phyloP scores from a whole-genome alignment of 768 basidiomycete species.

The Russula virescens region DNA sequence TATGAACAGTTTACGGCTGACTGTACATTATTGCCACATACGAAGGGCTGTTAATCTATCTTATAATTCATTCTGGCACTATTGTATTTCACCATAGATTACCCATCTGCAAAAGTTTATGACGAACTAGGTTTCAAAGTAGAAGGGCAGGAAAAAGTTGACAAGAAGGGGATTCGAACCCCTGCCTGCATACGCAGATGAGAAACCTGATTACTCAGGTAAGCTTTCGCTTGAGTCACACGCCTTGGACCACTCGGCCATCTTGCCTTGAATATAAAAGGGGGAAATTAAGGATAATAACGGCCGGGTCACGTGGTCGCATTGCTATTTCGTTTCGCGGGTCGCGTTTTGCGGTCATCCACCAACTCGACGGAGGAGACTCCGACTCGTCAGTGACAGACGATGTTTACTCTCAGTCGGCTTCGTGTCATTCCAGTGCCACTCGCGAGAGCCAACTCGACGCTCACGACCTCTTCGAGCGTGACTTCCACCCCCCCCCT shows the following conservation, averaged over 20 bases:
- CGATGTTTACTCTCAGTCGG: conserved; percentile 20
- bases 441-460: conserved; percentile 20
- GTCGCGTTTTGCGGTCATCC: no score
- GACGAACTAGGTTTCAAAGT: no score
- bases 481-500: neutral
- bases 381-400: no score
- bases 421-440: conserved; percentile 9
- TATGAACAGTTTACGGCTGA: neutral
- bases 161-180: conserved; percentile 32
- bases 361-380: no score
- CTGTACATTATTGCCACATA: neutral
- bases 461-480: neutral
- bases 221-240: conserved; percentile 31
- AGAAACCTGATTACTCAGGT: conserved; percentile 27
- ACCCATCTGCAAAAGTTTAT: no score
- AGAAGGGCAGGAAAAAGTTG: conserved; percentile 10
- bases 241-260: conserved; percentile 32
- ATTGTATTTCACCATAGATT: no score
- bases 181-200: conserved; percentile 28
- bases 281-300: neutral
- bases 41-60: neutral
- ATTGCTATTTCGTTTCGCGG: no score
- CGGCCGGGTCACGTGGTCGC: neutral
- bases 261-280: conserved; percentile 12
- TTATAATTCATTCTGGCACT: neutral